phyloP scores from a whole-genome alignment of 208 protist species.

The Leishmania aethiopica region DNA sequence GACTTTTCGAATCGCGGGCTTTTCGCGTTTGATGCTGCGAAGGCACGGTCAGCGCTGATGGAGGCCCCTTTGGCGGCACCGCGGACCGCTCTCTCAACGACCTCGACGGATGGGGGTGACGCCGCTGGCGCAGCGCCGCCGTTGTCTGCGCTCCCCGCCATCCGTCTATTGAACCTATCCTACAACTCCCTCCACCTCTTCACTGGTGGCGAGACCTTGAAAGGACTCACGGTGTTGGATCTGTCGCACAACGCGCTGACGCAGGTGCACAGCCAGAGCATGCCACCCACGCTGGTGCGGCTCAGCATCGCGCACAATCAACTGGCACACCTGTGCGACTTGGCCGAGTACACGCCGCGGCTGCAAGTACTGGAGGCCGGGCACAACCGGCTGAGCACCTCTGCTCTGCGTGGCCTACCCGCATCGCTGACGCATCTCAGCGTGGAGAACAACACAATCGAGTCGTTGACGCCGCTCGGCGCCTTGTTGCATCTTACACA shows the following conservation, averaged over 20 bases:
- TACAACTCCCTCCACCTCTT: slow-evolving; percentile 77
- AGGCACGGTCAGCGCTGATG: slow-evolving; percentile 15
- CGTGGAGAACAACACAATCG: slow-evolving; percentile 50
- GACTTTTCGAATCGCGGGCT: slow-evolving; percentile 72
- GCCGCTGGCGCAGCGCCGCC: neutral
- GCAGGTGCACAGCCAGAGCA: slow-evolving; percentile 35
- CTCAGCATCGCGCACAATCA: slow-evolving; percentile 67
- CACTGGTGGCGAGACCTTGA: slow-evolving; percentile 51
- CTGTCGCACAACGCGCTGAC: slow-evolving; percentile 73
- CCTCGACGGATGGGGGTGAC: neutral
- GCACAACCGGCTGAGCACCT: slow-evolving; percentile 62
- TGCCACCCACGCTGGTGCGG: slow-evolving; percentile 46
- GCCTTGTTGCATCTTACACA: slow-evolving; percentile 37
- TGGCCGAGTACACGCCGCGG: slow-evolving; percentile 38
- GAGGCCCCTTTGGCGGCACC: neutral
- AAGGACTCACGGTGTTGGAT: slow-evolving; percentile 51
- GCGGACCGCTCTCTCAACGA: neutral
- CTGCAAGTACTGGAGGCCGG: slow-evolving; percentile 64
- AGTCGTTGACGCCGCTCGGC: slow-evolving; percentile 44
- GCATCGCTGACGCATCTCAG: slow-evolving; percentile 43
- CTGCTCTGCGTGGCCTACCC: slow-evolving; percentile 42
- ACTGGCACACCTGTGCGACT: slow-evolving; percentile 40
- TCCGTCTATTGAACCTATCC: slow-evolving; percentile 64
- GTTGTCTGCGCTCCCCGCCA: slow-evolving; percentile 21
- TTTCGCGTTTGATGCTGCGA: slow-evolving; percentile 69